phyloP scores from a whole-genome alignment of 2,329 filamentous ascomycete genomes.

The Lithohypha guttulata region DNA sequence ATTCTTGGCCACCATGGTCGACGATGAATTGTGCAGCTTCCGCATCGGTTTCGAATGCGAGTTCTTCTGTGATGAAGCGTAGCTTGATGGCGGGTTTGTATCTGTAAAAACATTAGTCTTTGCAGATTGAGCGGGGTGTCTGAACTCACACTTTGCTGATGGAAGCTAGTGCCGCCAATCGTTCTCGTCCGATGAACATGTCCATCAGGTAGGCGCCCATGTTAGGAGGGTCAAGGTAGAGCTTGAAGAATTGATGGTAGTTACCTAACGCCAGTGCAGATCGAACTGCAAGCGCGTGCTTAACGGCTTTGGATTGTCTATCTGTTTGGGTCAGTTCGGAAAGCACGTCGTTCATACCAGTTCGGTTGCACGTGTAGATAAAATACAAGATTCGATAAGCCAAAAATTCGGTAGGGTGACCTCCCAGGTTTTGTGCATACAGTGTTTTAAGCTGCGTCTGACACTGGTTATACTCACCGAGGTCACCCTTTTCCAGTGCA shows the following conservation, averaged over 20 bases:
- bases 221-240: constrained; percentile 87
- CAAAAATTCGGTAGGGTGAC: constrained; percentile 90
- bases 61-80: constrained; percentile 87
- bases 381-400: constrained; percentile 99
- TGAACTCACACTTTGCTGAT: constrained; percentile 92
- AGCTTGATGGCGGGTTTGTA: constrained; percentile 86
- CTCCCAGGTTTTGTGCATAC: constrained; percentile 77
- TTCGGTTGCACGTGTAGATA: constrained; percentile 96
- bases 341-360: constrained; percentile 94
- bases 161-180: constrained; percentile 76
- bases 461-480: constrained; percentile 99
- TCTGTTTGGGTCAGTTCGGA: constrained; percentile 98
- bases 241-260: constrained; percentile 94
- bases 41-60: constrained; percentile 86
- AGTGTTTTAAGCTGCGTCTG: constrained; percentile 93
- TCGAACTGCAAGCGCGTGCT: constrained; percentile 83
- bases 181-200: constrained; percentile 94
- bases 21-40: constrained; percentile 86
- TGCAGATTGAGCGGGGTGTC: too few species aligned
- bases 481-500: constrained; percentile 92
- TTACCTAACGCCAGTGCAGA: constrained; percentile 87
- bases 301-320: constrained; percentile 72
- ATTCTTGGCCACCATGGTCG: constrained; percentile 58
- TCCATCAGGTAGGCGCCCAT: constrained; percentile 99
- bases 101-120: constrained; percentile 52